These are phyloP conservation scores for Venturia pyrina DNA, from an alignment of 2,329 filamentous ascomycete genomes.

Conservation along the genomic window DNA sequence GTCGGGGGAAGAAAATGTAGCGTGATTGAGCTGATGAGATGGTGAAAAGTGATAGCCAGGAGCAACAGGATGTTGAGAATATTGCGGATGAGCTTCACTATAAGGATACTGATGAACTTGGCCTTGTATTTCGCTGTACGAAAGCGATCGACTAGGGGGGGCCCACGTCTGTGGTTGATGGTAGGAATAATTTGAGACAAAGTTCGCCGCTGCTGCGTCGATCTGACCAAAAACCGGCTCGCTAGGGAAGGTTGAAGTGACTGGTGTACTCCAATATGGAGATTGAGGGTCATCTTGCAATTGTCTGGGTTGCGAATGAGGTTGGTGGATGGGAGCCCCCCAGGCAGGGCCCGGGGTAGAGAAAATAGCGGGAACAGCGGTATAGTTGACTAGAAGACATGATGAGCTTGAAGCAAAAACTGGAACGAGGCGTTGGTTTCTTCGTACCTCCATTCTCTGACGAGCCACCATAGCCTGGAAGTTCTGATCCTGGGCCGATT, in stretches of 20 bases:
- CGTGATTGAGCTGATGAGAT: background rate
- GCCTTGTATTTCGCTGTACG: background rate
- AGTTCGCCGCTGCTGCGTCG: background rate
- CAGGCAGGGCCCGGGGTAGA: background rate
- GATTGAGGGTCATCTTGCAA: background rate
- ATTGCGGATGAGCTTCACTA: background rate
- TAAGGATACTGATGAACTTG: background rate
- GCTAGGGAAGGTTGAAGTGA: background rate
- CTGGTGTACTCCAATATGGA: slow-evolving; percentile 3
- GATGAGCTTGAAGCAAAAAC: background rate
- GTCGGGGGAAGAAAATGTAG: background rate
- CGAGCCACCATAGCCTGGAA: background rate
- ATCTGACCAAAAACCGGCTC: slow-evolving; percentile 2
- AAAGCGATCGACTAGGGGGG: background rate
- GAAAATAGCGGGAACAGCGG: background rate
- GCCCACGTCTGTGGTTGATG: slow-evolving; percentile 1
- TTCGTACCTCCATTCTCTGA: background rate
- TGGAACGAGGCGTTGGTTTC: background rate
- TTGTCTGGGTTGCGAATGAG: slow-evolving; percentile 2
- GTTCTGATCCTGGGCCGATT: slow-evolving; percentile 1
- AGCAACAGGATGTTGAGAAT: background rate
- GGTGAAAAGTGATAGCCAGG: background rate
- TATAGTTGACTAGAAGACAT: background rate
- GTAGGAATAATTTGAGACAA: background rate
- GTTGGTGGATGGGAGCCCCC: background rate